Evolutionary conservation across 768 basidiomycete genomes (phyloP), one percentile per base, ranked within the genome.

Genomic region (Inosperma sp.): DNA sequence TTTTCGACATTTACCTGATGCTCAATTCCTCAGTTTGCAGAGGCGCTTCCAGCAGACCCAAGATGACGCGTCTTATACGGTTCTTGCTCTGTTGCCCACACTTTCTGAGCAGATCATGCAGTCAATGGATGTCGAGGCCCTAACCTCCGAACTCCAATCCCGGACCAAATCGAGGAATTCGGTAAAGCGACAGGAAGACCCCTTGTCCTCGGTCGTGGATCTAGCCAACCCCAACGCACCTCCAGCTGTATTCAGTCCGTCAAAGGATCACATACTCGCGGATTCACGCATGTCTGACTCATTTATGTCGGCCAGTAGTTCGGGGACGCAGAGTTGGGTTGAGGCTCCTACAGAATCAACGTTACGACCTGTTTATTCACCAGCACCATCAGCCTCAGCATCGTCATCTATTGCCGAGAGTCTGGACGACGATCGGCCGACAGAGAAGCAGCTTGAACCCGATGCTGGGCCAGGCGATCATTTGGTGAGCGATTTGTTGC

Each of bases 21-120:
- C 9, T 12, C 9, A 46, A 19, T 29, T 23, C 23, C 21, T 33
- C 48, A 93, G 90, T 57, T 68, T 93, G 22, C 77, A 80, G 45
- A 73, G 81, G 39, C 75, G 92, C 29, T 94, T 91, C 64, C 72
- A 76, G 27, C 82, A 87, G 55, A 89, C 83, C 21, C 84, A 87
- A 56, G 81, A 88, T 52, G 85, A 93, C 60, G 75, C 80, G 19
- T 80, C 84, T 6, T 94, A 82, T 61, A 91, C 86, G 1, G 72
- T 86, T 41, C 80, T 86, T 62, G 82, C 85, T 0, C 73, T 86
- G 33, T 65, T 89, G 14, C 83, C 84, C 2, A 83, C 83, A 1
- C 74, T 91, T 14, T 76, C 80, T 5, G 69, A 76, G 12, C 81
- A 84, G 53, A 73, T 92, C 10, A 66, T 86, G n/a, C 70, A 74